phyloP scores from a whole-genome alignment of 805 yeast genomes.

The Cyberlindnera petersonii region DNA sequence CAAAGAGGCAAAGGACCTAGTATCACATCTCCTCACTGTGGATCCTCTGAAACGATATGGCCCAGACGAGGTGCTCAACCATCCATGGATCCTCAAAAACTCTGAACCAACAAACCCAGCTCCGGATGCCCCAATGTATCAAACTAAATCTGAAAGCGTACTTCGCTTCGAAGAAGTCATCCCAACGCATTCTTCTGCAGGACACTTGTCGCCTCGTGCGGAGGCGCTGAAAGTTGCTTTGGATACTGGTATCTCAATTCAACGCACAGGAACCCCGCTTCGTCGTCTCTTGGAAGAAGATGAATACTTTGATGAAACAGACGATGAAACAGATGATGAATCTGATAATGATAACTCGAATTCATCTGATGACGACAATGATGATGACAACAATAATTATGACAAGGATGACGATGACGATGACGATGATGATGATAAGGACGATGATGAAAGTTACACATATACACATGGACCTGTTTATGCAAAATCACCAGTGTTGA shows the following conservation, averaged over 20 bases:
- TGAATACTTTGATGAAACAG: slow-evolving; percentile 27
- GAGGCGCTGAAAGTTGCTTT: slow-evolving; percentile 82
- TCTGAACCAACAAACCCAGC: slow-evolving; percentile 40
- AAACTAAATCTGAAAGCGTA: slow-evolving; percentile 20
- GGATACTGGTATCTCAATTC: slow-evolving; percentile 82
- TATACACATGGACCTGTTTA: slow-evolving; percentile 13
- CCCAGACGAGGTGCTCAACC: slow-evolving; percentile 72
- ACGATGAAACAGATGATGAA: slow-evolving; percentile 19
- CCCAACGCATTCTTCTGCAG: slow-evolving; percentile 13
- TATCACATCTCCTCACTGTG: slow-evolving; percentile 72
- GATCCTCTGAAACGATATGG: slow-evolving; percentile 77
- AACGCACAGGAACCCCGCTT: slow-evolving; percentile 41
- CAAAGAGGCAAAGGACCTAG: slow-evolving; percentile 81
- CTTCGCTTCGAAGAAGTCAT: slow-evolving; percentile 29
- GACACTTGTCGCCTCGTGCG: slow-evolving; percentile 62
- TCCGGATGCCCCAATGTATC: slow-evolving; percentile 37
- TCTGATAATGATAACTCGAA: too few relatives aligned
- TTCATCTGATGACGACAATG: slow-evolving; percentile 15
- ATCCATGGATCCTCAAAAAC: slow-evolving; percentile 70
- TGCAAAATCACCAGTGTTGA: slow-evolving; percentile 20
- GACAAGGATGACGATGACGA: slow-evolving; percentile 9
- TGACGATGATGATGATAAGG: slow-evolving; percentile 10
- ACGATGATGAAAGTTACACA: slow-evolving; percentile 4
- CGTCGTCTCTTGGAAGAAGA: slow-evolving; percentile 25
- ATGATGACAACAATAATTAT: slow-evolving; percentile 11